A percentile compares a stretch with the other conserved stretches of the same genome.
Conservation (phyloP, 768 basidiomycete species). For the Neoboletus subvelutipes region DNA sequence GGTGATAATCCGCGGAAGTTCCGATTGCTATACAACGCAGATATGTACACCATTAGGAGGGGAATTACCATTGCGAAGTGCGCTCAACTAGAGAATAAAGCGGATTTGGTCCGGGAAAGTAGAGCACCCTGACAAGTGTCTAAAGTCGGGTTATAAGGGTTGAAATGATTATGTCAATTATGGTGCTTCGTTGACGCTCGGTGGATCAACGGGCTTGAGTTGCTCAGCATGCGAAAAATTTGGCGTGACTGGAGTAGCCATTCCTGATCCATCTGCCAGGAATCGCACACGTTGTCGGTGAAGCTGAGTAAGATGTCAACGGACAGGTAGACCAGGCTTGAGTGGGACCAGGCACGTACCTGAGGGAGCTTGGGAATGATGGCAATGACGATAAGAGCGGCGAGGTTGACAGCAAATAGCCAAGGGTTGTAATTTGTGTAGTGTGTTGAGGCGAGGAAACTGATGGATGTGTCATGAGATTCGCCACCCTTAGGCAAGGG, state of each 20-base stretch:
- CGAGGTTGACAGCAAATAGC: conserved; percentile 88
- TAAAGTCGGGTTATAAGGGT: conserved; percentile 14
- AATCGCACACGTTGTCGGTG: conserved; percentile 84
- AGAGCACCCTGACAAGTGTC: conserved; percentile 15
- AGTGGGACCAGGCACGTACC: conserved; percentile 43
- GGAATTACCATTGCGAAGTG: conserved; percentile 29
- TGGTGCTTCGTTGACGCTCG: conserved; percentile 46
- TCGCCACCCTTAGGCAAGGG: not conserved
- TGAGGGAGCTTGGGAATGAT: conserved; percentile 96
- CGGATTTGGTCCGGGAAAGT: conserved; percentile 11
- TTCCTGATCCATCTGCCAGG: conserved; percentile 62
- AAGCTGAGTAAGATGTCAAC: conserved; percentile 47
- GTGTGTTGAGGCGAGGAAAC: conserved; percentile 96
- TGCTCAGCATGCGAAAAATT: conserved; percentile 55
- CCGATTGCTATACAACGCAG: conserved; percentile 28
- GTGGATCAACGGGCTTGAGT: conserved; percentile 26
- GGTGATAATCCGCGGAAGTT: conserved; percentile 10
- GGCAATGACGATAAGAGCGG: conserved; percentile 71
- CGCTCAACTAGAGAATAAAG: conserved; percentile 15
- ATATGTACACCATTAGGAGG: conserved; percentile 36
- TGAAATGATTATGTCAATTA: conserved; percentile 10
- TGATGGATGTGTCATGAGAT: conserved; percentile 30
- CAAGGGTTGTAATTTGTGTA: conserved; percentile 97
- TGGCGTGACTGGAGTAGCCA: conserved; percentile 64
- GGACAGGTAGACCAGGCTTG: conserved; percentile 9